Evolutionary conservation across 768 basidiomycete species (phyloP), one percentile per base, ranked within the genome.

Genomic region (Lanmaoa rubissima): DNA sequence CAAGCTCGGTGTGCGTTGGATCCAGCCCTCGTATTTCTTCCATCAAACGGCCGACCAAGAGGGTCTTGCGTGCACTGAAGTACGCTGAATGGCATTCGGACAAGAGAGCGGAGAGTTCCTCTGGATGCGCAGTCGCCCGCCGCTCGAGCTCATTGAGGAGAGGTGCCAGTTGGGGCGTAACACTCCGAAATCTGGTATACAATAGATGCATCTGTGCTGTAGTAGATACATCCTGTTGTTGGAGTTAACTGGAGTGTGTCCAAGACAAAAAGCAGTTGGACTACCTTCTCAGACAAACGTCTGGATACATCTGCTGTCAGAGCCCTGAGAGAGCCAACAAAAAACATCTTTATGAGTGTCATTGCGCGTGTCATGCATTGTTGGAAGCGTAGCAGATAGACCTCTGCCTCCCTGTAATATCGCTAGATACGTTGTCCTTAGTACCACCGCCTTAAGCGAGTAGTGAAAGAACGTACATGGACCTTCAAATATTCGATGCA

Each of bases 341-440:
- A 98, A 74, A 90, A 94, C 86, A 98, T 95, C 73, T 92, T 96
- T 76, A 98, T 92, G 43, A 99, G 81, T 0, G 95, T 98, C 96
- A 98, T 98, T 11, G 93, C 90, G 28, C 97, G 85, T 0, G 94
- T 97, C 83, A 98, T 89, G 70, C 97, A 99, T 73, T 99, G 97
- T 66, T 97, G 96, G 73, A 95, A 98, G 24, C 97, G 86, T 32
- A 99, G 80, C n/a, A 97, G 77, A 70, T 97, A 98, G 19, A 99
- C 78, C 64, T 98, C 94, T 9, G 94, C 87, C 75, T 98, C 97
- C 61, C 82, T 82, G 75, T 87, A 99, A 69, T 94, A 87, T 60
- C 92, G 84, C 94, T 98, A 64, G 17, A 50, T 28, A 49, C 13
- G 26, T 5, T 21, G 10, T 16, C 19, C 9, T 69, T 43, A 60